These are phyloP conservation scores for Micromonas commoda DNA, from an alignment of 139 green algal species.

Conservation along the genomic window DNA sequence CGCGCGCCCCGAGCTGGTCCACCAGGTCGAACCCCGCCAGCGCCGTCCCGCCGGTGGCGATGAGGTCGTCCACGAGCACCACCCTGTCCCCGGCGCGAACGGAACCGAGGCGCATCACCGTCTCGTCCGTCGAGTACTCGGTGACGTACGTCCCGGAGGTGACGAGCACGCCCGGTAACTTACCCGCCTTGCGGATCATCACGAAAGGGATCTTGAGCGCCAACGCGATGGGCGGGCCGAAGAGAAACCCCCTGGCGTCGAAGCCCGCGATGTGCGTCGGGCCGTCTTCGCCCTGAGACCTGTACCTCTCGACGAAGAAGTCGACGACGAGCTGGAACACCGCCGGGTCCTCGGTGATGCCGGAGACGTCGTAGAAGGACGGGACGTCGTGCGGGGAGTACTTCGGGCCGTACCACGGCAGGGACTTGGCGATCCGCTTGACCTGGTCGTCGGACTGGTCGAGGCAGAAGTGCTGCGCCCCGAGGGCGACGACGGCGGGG, in stretches of 20 bases:
- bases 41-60: constrained; percentile 96
- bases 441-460: constrained; percentile 7
- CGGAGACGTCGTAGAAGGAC: constrained; percentile 32
- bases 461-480: constrained; percentile 16
- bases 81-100: constrained; percentile 77
- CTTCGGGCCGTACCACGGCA: constrained; percentile 32
- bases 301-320: constrained; percentile 20
- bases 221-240: constrained; percentile 88
- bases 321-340: constrained; percentile 58
- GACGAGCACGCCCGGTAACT: constrained; percentile 74
- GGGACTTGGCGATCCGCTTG: background rate
- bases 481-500: too few relatives aligned
- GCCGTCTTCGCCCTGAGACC: background rate
- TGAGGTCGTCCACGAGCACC: constrained; percentile 92
- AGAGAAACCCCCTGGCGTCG: constrained; percentile 96
- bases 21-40: constrained; percentile 51
- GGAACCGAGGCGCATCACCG: constrained; percentile 90
- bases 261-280: constrained; percentile 65
- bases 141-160: constrained; percentile 27
- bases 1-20: constrained; percentile 60
- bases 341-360: constrained; percentile 28
- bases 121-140: constrained; percentile 70
- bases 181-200: constrained; percentile 89
- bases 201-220: constrained; percentile 80
- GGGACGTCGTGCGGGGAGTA: constrained; percentile 26